These are phyloP conservation scores for Achaetomium macrosporum DNA, from an alignment of 2,329 filamentous ascomycete genomes.

Conservation along the genomic window DNA sequence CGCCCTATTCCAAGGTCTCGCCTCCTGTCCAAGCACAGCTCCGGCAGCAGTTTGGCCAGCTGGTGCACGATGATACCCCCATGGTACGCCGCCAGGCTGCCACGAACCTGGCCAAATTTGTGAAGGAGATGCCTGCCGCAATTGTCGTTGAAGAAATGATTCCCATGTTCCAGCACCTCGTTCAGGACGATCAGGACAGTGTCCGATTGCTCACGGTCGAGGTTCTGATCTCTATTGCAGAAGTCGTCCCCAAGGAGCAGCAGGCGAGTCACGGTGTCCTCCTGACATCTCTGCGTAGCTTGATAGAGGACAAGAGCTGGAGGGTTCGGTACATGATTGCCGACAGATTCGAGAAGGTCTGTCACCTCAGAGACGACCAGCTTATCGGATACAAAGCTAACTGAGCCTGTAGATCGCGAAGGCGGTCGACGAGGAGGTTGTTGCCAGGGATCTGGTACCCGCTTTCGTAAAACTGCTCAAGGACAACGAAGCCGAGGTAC, in stretches of 20 bases:
- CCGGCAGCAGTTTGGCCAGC: slow-evolving; percentile 81
- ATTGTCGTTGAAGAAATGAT: slow-evolving; percentile 99
- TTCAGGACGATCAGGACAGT: slow-evolving; percentile 94
- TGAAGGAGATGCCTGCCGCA: slow-evolving; percentile 89
- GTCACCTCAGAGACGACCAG: slow-evolving; percentile 1
- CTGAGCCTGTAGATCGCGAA: slow-evolving; percentile 70
- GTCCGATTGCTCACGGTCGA: slow-evolving; percentile 94
- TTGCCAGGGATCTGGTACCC: slow-evolving; percentile 87
- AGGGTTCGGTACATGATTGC: slow-evolving; percentile 98
- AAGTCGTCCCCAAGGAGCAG: slow-evolving; percentile 96
- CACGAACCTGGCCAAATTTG: slow-evolving; percentile 93
- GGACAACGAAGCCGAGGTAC: slow-evolving; percentile 94
- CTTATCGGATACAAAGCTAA: slow-evolving; percentile 22
- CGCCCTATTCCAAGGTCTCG: slow-evolving; percentile 87
- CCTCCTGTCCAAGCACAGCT: slow-evolving; percentile 84
- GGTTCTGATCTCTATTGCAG: slow-evolving; percentile 90
- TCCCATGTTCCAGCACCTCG: slow-evolving; percentile 94
- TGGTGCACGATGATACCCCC: slow-evolving; percentile 97
- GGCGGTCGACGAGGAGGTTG: slow-evolving; percentile 94
- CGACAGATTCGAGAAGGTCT: slow-evolving; percentile 93
- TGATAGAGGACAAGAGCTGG: slow-evolving; percentile 99
- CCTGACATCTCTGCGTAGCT: slow-evolving; percentile 78
- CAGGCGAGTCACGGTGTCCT: slow-evolving; percentile 93
- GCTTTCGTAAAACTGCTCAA: slow-evolving; percentile 97
- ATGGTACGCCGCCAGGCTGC: slow-evolving; percentile 98